Conservation (phyloP, 805 yeast species). For the Teunomyces cretensis region DNA sequence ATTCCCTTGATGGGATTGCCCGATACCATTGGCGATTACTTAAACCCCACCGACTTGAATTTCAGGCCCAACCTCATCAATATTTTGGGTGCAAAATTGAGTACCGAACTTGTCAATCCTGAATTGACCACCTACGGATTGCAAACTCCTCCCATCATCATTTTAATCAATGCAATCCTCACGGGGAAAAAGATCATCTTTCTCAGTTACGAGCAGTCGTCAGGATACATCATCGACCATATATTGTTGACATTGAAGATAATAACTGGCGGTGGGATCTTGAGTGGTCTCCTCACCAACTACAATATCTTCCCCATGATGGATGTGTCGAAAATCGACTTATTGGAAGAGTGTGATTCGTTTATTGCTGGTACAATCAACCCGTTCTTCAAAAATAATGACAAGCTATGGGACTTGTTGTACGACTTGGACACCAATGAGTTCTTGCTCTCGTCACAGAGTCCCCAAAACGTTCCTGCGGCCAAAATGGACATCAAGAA, state of each 20-base stretch:
- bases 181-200: conserved; percentile 42
- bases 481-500: conserved; percentile 15
- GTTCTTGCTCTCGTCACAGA: conserved; percentile 29
- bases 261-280: conserved; percentile 42
- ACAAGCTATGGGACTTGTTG: conserved; percentile 58
- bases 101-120: conserved; percentile 34
- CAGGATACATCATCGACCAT: conserved; percentile 43
- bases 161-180: conserved; percentile 37
- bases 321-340: conserved; percentile 58
- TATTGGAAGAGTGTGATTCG: conserved; percentile 39
- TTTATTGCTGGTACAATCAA: conserved; percentile 69
- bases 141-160: conserved; percentile 47
- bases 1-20: conserved; percentile 43
- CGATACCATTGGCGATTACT: conserved; percentile 43
- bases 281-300: conserved; percentile 38
- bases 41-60: conserved; percentile 46
- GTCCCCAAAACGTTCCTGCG: conserved; percentile 6
- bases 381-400: conserved; percentile 56
- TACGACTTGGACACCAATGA: conserved; percentile 58
- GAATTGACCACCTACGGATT: conserved; percentile 55
- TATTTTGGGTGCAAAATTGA: conserved; percentile 34
- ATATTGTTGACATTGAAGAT: conserved; percentile 40
- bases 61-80: conserved; percentile 38
- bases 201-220: conserved; percentile 38
- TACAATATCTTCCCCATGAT: conserved; percentile 55